phyloP scores from a whole-genome alignment of 257 asterid species.

The Solanum chiquidenum region DNA sequence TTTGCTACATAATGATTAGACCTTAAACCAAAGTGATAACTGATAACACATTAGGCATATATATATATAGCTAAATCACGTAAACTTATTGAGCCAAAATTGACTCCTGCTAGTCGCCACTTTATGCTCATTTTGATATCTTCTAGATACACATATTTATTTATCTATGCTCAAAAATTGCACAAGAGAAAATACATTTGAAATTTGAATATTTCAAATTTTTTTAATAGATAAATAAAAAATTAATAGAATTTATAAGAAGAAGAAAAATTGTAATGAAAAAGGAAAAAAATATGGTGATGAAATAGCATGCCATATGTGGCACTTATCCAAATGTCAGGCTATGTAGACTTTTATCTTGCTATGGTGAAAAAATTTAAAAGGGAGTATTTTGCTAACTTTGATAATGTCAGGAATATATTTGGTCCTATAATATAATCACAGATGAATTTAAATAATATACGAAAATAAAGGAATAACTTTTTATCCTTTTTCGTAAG shows the following conservation, averaged over 20 bases:
- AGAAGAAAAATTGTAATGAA: background rate
- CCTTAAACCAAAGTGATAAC: background rate
- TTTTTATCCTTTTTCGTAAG: too few species aligned
- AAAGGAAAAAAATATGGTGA: background rate
- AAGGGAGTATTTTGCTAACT: too few species aligned
- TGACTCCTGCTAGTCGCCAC: background rate
- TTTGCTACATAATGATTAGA: background rate
- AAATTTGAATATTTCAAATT: background rate
- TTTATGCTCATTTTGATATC: background rate
- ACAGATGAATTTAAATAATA: too few species aligned
- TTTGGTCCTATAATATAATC: background rate
- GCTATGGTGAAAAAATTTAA: background rate
- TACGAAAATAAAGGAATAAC: background rate
- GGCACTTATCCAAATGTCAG: background rate
- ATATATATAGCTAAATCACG: background rate
- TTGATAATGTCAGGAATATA: background rate
- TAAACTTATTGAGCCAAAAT: background rate
- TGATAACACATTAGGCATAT: background rate
- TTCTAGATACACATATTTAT: background rate
- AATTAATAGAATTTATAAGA: too few species aligned
- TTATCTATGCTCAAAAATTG: background rate
- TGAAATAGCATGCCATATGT: background rate
- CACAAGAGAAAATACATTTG: background rate
- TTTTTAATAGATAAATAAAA: too few species aligned
- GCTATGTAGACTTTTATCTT: too few species aligned